Base-by-base conservation (phyloP, 2,329 filamentous ascomycete genomes). In the Ascosphaera aggregata region DNA sequence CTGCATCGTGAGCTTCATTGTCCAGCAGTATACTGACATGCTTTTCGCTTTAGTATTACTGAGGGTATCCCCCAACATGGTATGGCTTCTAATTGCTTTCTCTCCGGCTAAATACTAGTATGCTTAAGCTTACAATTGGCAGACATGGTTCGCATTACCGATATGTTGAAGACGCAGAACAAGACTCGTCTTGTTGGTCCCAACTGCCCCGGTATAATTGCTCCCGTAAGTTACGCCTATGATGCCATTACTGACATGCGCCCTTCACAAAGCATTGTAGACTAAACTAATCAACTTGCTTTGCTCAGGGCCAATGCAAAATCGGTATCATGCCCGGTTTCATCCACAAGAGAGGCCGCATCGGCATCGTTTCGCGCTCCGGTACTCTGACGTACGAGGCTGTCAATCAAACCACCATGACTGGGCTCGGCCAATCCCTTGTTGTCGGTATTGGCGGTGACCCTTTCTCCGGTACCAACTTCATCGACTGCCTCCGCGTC, bases 241-340 rank as follows among this genome's bases (percentile, higher is more conserved):
- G 36, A 20, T 34, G 40, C 36, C 36, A 38, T 36, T 42, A 38
- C 40, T 36, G 35, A 15, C 20, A 31, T 32, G 24, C 19, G 31
- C 40, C 32, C 44, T 37, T 37, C 39, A 36, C 18, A 11, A 22
- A 15, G 22, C 18, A 19, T 27, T 20, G 31, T 19, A 32, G 36
- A 31, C 40, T 17, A 16, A 17, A 36, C 30, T 34, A 4, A 22
- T 40, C 9, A 39, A n/a, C 34, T 22, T 27, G 43, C 18, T 51
- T n/a, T n/a, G n/a, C n/a, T n/a, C n/a, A 74, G 64, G 89, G 86
- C 52, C 86, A 92, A 73, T 98, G 89, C 75, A 98, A 98, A 70
- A 95, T 98, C 56, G 89, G 89, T 58, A 98, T 98, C 67, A 95
- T 98, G 89, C 82, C 89, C 47, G 89, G 89, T 54, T 94, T 95